These are phyloP conservation scores for Podaxis pistillaris DNA, from an alignment of 768 basidiomycete species.

Conservation along the genomic window DNA sequence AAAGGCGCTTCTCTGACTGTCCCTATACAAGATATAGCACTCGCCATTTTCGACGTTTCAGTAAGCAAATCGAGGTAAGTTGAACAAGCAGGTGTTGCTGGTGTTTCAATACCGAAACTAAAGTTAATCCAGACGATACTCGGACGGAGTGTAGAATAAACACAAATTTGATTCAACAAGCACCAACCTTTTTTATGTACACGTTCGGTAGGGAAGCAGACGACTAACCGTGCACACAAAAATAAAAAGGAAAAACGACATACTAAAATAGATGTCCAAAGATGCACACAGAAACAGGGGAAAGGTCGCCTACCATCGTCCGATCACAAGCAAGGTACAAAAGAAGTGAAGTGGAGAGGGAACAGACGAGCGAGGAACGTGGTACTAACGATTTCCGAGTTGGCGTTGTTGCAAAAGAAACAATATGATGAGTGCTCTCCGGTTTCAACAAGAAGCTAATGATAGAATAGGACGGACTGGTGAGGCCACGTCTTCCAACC, in stretches of 20 bases:
- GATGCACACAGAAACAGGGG: background rate
- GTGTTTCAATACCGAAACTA: no score
- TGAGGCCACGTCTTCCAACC: slow-evolving; percentile 13
- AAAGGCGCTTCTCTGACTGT: no score
- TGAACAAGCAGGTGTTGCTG: no score
- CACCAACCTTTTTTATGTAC: slow-evolving; percentile 13
- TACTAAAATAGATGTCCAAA: background rate
- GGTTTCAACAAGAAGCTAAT: background rate
- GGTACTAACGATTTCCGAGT: no score
- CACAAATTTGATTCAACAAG: background rate
- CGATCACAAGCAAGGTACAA: background rate
- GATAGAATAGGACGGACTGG: slow-evolving; percentile 16
- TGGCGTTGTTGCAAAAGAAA: background rate
- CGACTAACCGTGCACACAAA: slow-evolving; percentile 12
- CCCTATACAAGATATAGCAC: no score
- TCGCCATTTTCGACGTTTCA: no score
- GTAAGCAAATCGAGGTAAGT: no score
- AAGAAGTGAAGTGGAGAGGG: no score
- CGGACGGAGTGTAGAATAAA: background rate
- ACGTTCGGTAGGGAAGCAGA: background rate
- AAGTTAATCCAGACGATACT: no score
- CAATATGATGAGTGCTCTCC: slow-evolving; percentile 3
- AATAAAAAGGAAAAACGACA: background rate
- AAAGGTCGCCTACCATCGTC: slow-evolving; percentile 8
- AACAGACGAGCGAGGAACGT: no score